phyloP scores from a whole-genome alignment of 805 yeast genomes.

The Saccharomycopsis selenospora region DNA sequence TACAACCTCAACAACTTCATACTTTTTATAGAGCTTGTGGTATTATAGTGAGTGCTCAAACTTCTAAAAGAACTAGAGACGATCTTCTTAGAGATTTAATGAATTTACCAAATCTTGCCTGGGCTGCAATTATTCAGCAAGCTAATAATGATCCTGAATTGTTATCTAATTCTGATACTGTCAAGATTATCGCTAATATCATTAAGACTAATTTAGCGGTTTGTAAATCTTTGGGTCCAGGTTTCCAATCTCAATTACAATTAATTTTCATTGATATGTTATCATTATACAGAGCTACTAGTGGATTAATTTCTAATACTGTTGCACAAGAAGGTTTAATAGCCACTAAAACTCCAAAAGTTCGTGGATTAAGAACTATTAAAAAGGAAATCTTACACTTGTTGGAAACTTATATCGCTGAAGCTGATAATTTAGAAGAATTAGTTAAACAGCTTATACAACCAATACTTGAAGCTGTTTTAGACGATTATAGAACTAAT shows the following conservation, averaged over 20 bases:
- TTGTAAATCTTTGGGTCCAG: constrained; percentile 90
- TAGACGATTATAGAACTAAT: constrained; percentile 80
- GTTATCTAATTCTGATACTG: constrained; percentile 72
- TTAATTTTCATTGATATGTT: constrained; percentile 84
- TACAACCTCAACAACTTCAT: constrained; percentile 96
- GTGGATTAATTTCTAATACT: constrained; percentile 72
- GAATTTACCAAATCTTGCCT: constrained; percentile 90
- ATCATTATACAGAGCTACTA: constrained; percentile 80
- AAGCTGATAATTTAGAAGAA: constrained; percentile 80
- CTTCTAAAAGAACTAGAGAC: constrained; percentile 59
- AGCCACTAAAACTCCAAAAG: constrained; percentile 92
- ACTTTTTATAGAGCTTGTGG: constrained; percentile 98
- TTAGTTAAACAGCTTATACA: constrained; percentile 76
- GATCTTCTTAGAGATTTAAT: constrained; percentile 69
- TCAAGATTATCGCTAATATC: constrained; percentile 86
- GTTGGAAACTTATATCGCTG: constrained; percentile 80
- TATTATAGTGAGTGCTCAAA: constrained; percentile 82
- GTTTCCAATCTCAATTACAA: constrained; percentile 82
- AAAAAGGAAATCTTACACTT: constrained; percentile 88
- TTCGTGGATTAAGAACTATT: constrained; percentile 90
- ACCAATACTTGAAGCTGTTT: constrained; percentile 74
- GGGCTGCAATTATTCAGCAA: constrained; percentile 82
- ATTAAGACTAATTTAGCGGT: constrained; percentile 94
- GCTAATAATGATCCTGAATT: constrained; percentile 79
- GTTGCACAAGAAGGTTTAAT: constrained; percentile 76